Base-by-base conservation (phyloP, 2,329 filamentous ascomycete genomes). In the Peltaster fructicola region DNA sequence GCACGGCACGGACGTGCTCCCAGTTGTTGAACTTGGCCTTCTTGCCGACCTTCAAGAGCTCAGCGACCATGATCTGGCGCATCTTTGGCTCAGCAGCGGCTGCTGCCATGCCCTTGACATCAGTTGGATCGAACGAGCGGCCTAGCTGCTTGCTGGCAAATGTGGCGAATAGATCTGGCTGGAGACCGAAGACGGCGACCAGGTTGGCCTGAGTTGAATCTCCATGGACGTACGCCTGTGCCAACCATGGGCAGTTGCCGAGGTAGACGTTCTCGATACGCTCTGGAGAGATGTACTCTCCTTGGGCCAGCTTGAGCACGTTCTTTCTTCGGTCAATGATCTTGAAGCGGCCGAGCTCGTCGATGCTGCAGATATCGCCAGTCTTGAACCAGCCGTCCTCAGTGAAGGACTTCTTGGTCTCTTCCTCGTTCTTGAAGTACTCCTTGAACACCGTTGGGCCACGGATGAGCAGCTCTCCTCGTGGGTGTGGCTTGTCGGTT, bases 241-340 rank as follows among this genome's bases (percentile, higher is more conserved):
- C 67, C 14, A 95, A 57, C 39, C 84, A 72, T 36, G 68, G 74
- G 34, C 73, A 73, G 54, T 76, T 82, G 34, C 77, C 80, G 34
- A 90, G 62, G 51, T 84, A 90, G 17, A 92, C 76, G 50, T 92
- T 93, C 61, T 98, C 88, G 45, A 98, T 80, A 29, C 84, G 79
- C 57, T 98, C 88, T 8, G 88, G 88, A 2, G 84, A 92, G 43
- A 98, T 81, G 56, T 98, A 98, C 57, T 98, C 88, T 50, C 88
- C 88, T 54, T 98, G 88, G 0, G 85, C 74, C 28, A 98, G 69
- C 65, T 98, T 98, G 47, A 98, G 70, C n/a, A 98, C 80, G 54
- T 95, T 95, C 75, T 98, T 98, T 56, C 82, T 75, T 42, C 88
- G 82, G 53, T 98, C 88, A 42, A 98, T 75, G 52, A 98, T 91